Evolutionary conservation across 2,329 filamentous ascomycete species (phyloP).

Genomic region (Grosmannia penicillata): DNA sequence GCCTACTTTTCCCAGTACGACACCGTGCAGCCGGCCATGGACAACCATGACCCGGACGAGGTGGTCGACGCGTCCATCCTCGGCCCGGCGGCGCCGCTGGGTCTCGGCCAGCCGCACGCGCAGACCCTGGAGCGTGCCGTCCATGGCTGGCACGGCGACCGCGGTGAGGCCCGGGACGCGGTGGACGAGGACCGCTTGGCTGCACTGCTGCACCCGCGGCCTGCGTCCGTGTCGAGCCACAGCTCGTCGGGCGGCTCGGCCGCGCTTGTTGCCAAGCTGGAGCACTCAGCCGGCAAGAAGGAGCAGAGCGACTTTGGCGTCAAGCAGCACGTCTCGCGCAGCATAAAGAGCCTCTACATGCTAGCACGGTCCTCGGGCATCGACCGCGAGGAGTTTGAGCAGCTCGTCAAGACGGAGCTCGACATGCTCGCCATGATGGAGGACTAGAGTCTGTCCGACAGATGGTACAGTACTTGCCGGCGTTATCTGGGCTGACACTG

Average conservation of each 20-base stretch:
- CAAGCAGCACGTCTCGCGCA: constrained; percentile 64
- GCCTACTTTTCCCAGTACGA: constrained; percentile 68
- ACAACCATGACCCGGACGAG: constrained; percentile 69
- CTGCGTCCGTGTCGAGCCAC: constrained; percentile 42
- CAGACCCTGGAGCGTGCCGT: constrained; percentile 13
- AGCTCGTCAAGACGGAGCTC: constrained; percentile 55
- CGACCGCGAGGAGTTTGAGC: constrained; percentile 59
- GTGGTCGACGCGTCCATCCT: constrained; percentile 21
- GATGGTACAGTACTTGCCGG: too few relatives aligned
- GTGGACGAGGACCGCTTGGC: constrained; percentile 19
- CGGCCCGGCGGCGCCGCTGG: constrained; percentile 16
- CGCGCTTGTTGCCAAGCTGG: constrained; percentile 45
- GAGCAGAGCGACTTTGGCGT: constrained; percentile 57
- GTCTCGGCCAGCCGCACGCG: constrained; percentile 6
- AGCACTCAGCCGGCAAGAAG: constrained; percentile 38
- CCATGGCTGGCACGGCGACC: constrained; percentile 27
- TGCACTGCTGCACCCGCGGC: constrained; percentile 38
- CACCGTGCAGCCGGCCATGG: constrained; percentile 65
- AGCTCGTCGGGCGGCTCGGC: constrained; percentile 33
- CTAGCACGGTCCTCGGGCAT: constrained; percentile 59
- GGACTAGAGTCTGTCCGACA: too few relatives aligned
- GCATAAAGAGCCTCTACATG: constrained; percentile 61
- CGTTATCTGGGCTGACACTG: too few relatives aligned
- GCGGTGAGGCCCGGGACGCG: constrained; percentile 25
- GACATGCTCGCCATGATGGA: constrained; percentile 57